A percentile compares a stretch with the other conserved stretches of the same genome.
phyloP scores from a whole-genome alignment of 2,329 filamentous ascomycete species.

The Curvularia sp. region DNA sequence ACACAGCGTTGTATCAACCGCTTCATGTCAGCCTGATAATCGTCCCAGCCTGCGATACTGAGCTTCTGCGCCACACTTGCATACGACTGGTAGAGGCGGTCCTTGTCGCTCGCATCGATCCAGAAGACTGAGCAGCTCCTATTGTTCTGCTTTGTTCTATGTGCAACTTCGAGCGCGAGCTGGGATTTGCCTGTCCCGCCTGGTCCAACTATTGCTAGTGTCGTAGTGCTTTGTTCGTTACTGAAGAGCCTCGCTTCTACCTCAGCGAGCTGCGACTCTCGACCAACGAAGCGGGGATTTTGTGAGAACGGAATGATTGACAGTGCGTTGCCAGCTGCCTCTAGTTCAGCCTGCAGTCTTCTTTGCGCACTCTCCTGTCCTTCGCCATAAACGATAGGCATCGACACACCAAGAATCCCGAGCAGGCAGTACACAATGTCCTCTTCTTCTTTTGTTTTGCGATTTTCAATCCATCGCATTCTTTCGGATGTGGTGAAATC shows the following conservation, averaged over 20 bases:
- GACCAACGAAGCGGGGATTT: background rate
- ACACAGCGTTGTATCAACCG: conserved; percentile 22
- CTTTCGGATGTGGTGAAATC: background rate
- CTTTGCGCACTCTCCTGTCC: background rate
- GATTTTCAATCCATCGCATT: background rate
- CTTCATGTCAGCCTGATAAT: background rate
- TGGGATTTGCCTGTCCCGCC: conserved; percentile 34
- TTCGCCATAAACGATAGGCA: background rate
- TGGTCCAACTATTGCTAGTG: conserved; percentile 26
- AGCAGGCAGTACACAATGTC: background rate
- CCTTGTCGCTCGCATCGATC: background rate
- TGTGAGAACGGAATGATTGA: background rate
- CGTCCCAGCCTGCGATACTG: background rate
- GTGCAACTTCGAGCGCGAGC: conserved; percentile 48
- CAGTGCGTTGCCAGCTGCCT: background rate
- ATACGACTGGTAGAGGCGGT: background rate
- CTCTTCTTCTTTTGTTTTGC: background rate
- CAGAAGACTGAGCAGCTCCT: conserved; percentile 49
- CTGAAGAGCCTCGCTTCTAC: conserved; percentile 36
- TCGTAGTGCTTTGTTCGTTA: conserved; percentile 18
- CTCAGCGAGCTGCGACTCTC: background rate
- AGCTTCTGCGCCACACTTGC: background rate
- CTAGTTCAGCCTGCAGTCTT: background rate
- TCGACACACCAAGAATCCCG: background rate
- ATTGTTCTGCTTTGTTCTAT: conserved; percentile 25